phyloP scores from a whole-genome alignment of 805 yeast genomes.

The Myxozyma udenii region DNA sequence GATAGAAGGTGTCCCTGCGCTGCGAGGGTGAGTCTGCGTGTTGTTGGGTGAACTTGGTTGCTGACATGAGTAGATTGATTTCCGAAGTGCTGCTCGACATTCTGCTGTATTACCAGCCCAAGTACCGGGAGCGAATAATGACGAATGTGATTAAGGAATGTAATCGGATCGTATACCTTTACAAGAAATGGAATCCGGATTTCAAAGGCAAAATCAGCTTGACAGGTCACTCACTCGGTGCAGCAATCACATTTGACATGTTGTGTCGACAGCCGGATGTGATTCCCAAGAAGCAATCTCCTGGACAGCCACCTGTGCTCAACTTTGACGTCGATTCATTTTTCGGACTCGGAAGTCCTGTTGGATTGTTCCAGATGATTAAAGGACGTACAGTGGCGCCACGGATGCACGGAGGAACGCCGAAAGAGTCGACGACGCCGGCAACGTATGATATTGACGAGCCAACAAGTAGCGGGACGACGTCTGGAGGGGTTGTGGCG shows the following conservation, averaged over 20 bases:
- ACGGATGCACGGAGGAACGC: neutral
- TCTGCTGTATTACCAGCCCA: constrained; percentile 68
- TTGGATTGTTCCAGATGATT: constrained; percentile 78
- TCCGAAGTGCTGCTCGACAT: constrained; percentile 88
- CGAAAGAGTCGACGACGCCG: constrained; percentile 13
- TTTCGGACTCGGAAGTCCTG: constrained; percentile 86
- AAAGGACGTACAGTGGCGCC: constrained; percentile 56
- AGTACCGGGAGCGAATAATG: constrained; percentile 59
- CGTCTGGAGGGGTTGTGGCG: neutral
- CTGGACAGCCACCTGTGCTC: constrained; percentile 36
- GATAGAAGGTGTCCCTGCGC: constrained; percentile 66
- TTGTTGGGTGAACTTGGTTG: neutral
- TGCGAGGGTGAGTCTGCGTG: constrained; percentile 36
- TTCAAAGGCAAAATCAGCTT: constrained; percentile 80
- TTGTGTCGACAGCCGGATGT: constrained; percentile 48
- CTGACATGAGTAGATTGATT: constrained; percentile 53
- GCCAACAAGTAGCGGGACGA: constrained; percentile 1
- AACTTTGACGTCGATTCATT: constrained; percentile 70
- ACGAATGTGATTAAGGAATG: constrained; percentile 59
- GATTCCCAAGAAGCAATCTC: neutral
- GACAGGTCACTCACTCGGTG: constrained; percentile 89
- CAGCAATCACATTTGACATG: constrained; percentile 77
- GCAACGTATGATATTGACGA: constrained; percentile 17
- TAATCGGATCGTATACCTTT: constrained; percentile 59
- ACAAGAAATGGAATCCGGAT: constrained; percentile 60